phyloP scores from a whole-genome alignment of 441 rosid species.

The Bocquillonia castaneifolia region DNA sequence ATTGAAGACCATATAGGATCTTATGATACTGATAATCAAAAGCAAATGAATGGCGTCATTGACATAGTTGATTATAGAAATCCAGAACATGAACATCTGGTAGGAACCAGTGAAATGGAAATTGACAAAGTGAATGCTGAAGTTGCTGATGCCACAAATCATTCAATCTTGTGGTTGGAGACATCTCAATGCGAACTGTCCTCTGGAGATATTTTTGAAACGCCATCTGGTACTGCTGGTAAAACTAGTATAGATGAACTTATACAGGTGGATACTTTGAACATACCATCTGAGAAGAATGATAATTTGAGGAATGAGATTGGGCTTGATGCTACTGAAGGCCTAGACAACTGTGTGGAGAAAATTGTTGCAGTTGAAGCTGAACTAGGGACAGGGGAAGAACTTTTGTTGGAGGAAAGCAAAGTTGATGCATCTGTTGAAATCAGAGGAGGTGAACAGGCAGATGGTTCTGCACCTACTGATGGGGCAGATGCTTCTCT shows the following conservation, averaged over 20 bases:
- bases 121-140: constrained; percentile 32
- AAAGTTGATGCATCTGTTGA: constrained; percentile 38
- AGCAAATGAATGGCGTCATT: constrained; percentile 24
- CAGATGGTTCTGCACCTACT: constrained; percentile 28
- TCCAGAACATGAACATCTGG: constrained; percentile 39
- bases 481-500: constrained; percentile 26
- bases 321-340: constrained; percentile 31
- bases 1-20: constrained; percentile 24
- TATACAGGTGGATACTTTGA: constrained; percentile 31
- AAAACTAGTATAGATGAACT: constrained; percentile 23
- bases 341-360: constrained; percentile 30
- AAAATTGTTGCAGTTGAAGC: constrained; percentile 33
- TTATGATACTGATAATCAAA: constrained; percentile 26
- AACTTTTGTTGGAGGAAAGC: constrained; percentile 38
- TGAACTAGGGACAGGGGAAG: constrained; percentile 39
- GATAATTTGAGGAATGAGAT: constrained; percentile 29
- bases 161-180: constrained; percentile 27
- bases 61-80: constrained; percentile 18
- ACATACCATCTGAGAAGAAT: constrained; percentile 28
- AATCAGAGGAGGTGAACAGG: constrained; percentile 26
- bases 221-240: constrained; percentile 22
- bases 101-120: constrained; percentile 42
- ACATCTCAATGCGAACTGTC: constrained; percentile 19
- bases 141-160: constrained; percentile 40
- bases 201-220: constrained; percentile 28